Percentiles rank a stretch among this genome's conserved stretches.
These are phyloP conservation scores for Micractinium sp. DNA, from an alignment of 139 green algal genomes.

Conservation along the genomic window DNA sequence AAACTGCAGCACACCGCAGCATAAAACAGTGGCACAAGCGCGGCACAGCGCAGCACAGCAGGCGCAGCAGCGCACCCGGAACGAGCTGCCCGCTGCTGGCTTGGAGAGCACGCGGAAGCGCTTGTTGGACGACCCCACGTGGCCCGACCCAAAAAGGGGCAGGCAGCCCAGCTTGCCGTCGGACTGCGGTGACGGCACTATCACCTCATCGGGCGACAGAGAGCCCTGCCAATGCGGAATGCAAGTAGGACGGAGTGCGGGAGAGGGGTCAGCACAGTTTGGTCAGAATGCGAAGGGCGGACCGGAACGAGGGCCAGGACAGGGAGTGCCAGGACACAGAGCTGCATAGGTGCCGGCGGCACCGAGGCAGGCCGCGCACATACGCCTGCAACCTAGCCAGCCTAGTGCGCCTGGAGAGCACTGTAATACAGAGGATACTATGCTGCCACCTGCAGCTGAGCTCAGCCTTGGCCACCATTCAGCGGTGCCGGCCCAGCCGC, in stretches of 20 bases:
- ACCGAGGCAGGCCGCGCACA: too few species aligned
- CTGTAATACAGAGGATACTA: too few species aligned
- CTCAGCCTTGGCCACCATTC: too few species aligned
- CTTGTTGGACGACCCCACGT: background rate
- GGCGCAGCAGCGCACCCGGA: background rate
- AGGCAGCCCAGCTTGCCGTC: constrained; percentile 39
- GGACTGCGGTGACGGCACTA: background rate
- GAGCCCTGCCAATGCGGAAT: background rate
- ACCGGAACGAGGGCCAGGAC: too few species aligned
- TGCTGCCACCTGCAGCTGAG: too few species aligned
- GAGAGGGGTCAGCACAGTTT: background rate
- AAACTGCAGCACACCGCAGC: background rate
- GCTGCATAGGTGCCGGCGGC: too few species aligned
- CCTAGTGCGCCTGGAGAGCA: too few species aligned
- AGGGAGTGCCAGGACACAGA: too few species aligned
- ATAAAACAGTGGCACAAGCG: background rate
- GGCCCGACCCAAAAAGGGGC: constrained; percentile 16
- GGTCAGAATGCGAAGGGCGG: too few species aligned
- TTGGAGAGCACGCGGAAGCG: constrained; percentile 24
- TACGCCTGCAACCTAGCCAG: too few species aligned
- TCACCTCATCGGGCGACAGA: background rate
- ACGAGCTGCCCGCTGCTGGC: constrained; percentile 28
- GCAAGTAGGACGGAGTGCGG: too few species aligned
- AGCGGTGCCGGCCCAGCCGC: too few species aligned
- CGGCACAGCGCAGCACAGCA: background rate